Evolutionary conservation across 108 stramenopile genomes (phyloP), one percentile per base, ranked within the genome.

Genomic region (Cyclotella atomus): DNA sequence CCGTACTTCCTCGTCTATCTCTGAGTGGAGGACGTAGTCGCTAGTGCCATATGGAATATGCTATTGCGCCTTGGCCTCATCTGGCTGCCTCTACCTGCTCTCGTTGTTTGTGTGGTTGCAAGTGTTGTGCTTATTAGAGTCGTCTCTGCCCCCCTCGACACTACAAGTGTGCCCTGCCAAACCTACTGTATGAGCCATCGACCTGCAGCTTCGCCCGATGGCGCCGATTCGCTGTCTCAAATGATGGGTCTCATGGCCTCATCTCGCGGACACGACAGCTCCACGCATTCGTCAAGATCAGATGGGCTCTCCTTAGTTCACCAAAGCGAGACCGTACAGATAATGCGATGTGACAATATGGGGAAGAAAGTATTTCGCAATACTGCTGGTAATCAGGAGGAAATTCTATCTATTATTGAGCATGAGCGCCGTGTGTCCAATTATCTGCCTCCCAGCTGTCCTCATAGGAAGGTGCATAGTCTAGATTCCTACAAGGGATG

Each of bases 391-490:
- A 19, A n/a, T 17, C 47, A 49, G 47, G 47, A 19, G 47, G n/a
- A 49, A 19, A n/a, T 49, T 49, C 10, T 49, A n/a, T 10, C 47
- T 10, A 49, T 49, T 4, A 9, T 49, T 4, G 47, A 49, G 47
- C 47, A 49, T n/a, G 47, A 49, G n/a, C 10, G 47, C 16, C 47
- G 47, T 49, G 47, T 49, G n/a, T 49, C 47, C 4, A 49, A 49
- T 49, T 49, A 49, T 49, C n/a, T 49, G 47, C 47, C 47, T 4
- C 17, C 47, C 4, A 4, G 16, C 47, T 10, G 9, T 49, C 47
- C 47, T 49, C 47, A 19, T 12, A 10, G 47, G 16, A 49, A 19
- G 47, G 47, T 49, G 10, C 4, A 4, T 4, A 10, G n/a, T 49
- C n/a, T 49, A n/a, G 47, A 49, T 49, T 10, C n/a, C 4, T 49